Evolutionary conservation across 2,329 filamentous ascomycete genomes (phyloP).

Genomic region (Exophiala mesophila): DNA sequence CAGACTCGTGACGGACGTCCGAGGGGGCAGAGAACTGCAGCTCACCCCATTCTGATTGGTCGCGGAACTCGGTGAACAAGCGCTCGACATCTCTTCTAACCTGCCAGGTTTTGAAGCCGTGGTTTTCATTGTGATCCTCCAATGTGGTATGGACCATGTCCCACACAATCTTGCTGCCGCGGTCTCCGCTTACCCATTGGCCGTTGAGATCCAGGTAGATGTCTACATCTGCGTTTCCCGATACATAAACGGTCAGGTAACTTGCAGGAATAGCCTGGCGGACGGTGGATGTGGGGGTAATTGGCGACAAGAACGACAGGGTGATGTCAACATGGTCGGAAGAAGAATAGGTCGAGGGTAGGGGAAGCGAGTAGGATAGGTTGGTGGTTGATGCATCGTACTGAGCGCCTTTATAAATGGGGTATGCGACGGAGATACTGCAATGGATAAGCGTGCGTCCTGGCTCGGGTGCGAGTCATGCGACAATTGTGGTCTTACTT

Average conservation of each 20-base stretch:
- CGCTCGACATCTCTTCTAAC: conserved; percentile 47
- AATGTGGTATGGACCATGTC: conserved; percentile 48
- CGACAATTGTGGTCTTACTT: conserved; percentile 52
- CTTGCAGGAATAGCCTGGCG: conserved; percentile 77
- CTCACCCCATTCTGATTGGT: conserved; percentile 79
- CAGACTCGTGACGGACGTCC: conserved; percentile 64
- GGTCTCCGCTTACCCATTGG: conserved; percentile 76
- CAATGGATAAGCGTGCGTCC: conserved; percentile 2
- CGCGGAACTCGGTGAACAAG: conserved; percentile 66
- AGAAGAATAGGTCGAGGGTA: conserved; percentile 36
- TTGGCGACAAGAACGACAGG: conserved; percentile 66
- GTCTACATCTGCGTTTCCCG: conserved; percentile 60
- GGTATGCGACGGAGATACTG: conserved; percentile 55
- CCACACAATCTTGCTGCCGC: conserved; percentile 67
- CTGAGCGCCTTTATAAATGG: conserved; percentile 55
- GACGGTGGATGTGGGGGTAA: conserved; percentile 74
- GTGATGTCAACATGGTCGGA: conserved; percentile 43
- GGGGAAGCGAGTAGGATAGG: conserved; percentile 58
- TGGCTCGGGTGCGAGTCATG: conserved; percentile 30
- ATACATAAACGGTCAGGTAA: conserved; percentile 67
- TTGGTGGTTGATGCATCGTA: conserved; percentile 69
- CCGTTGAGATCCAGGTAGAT: conserved; percentile 66
- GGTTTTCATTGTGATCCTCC: conserved; percentile 36
- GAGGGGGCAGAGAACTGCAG: conserved; percentile 69
- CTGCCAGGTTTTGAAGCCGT: conserved; percentile 40